phyloP scores from a whole-genome alignment of 257 asterid species.

The Lycium barbarum region DNA sequence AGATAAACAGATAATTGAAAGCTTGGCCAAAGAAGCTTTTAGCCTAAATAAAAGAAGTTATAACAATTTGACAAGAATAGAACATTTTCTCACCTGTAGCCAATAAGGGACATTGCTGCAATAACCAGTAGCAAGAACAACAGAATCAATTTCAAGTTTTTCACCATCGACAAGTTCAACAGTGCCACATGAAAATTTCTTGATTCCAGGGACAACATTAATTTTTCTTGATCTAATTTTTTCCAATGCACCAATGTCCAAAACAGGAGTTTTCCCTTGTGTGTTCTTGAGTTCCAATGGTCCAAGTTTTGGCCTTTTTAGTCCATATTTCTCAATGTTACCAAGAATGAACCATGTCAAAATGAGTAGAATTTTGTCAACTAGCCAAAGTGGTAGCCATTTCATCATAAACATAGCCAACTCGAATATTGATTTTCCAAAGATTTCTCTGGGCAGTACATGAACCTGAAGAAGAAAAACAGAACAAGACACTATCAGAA shows the following conservation, averaged over 20 bases:
- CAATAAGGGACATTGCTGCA: constrained; percentile 37
- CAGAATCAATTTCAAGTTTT: constrained; percentile 27
- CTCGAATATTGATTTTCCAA: constrained; percentile 43
- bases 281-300: constrained; percentile 42
- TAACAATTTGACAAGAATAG: not conserved
- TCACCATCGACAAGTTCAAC: constrained; percentile 34
- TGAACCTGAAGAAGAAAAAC: constrained; percentile 35
- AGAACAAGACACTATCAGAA: not conserved
- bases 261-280: constrained; percentile 44
- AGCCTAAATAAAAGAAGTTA: too few relatives aligned
- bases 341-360: constrained; percentile 42
- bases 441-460: constrained; percentile 44
- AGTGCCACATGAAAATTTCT: constrained; percentile 17
- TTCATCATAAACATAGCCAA: constrained; percentile 40
- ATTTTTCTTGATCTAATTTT: constrained; percentile 41
- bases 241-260: constrained; percentile 43
- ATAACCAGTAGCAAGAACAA: constrained; percentile 39
- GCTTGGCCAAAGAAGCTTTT: not conserved
- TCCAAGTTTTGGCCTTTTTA: constrained; percentile 37
- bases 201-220: constrained; percentile 36
- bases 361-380: constrained; percentile 38
- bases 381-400: constrained; percentile 44
- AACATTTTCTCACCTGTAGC: constrained; percentile 33
- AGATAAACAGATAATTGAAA: too few relatives aligned
- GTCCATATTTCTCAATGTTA: constrained; percentile 33